Conservation (phyloP, 192 early-diverging fungal species). For the Backusella circina region DNA sequence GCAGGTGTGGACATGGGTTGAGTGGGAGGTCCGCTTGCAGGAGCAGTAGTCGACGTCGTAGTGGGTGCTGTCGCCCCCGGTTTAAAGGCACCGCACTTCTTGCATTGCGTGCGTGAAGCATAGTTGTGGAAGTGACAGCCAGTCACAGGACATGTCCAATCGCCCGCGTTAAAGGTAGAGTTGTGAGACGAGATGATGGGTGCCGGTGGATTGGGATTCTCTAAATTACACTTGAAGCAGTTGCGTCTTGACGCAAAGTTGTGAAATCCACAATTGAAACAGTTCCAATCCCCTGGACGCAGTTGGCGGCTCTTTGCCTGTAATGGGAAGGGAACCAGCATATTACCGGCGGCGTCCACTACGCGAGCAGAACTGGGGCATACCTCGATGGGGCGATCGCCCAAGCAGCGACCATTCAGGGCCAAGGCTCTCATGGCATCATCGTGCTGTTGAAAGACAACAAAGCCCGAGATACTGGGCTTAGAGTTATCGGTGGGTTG, state of each 20-base stretch:
- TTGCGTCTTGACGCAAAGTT: constrained; percentile 64
- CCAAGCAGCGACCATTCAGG: constrained; percentile 59
- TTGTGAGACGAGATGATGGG: not conserved
- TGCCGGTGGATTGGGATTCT: constrained; percentile 36
- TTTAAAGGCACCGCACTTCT: constrained; percentile 43
- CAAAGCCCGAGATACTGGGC: constrained; percentile 63
- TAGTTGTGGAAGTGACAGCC: constrained; percentile 62
- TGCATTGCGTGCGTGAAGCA: constrained; percentile 55
- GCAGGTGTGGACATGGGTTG: not conserved
- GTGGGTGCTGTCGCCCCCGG: constrained; percentile 27
- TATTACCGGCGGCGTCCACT: constrained; percentile 51
- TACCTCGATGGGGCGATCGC: constrained; percentile 57
- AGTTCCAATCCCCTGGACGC: constrained; percentile 75
- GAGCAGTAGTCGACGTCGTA: too few relatives aligned
- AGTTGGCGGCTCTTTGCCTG: constrained; percentile 35
- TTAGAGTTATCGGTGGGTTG: constrained; percentile 49
- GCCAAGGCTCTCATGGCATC: constrained; percentile 60
- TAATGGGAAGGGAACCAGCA: constrained; percentile 51
- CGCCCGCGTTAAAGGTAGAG: constrained; percentile 44
- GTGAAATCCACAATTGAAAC: constrained; percentile 62
- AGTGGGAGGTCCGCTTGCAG: not conserved
- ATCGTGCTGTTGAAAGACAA: constrained; percentile 56
- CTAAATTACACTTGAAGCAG: constrained; percentile 66
- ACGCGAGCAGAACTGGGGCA: constrained; percentile 56
- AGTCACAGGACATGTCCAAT: constrained; percentile 59